Percentiles rank a stretch among this genome's conserved stretches.
phyloP scores from a whole-genome alignment of 108 stramenopile species.

The Nitzschia putrida region DNA sequence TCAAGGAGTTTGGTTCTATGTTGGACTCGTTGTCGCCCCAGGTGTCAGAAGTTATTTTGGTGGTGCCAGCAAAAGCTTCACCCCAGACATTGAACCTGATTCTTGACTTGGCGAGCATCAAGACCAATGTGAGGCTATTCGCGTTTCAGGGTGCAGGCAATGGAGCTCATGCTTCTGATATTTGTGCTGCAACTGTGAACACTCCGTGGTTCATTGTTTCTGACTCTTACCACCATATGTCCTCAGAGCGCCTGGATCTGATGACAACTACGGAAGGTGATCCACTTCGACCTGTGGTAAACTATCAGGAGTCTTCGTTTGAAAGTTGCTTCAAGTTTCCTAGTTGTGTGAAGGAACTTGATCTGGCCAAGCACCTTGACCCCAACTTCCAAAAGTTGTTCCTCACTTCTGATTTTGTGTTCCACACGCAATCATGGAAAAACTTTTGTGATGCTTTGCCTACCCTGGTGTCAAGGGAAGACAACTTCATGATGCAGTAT shows the following conservation, averaged over 20 bases:
- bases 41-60: constrained; percentile 57
- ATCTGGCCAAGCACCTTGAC: constrained; percentile 43
- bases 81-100: constrained; percentile 35
- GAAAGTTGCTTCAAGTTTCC: constrained; percentile 63
- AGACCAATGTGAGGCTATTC: neutral
- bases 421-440: constrained; percentile 52
- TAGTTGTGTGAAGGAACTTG: constrained; percentile 53
- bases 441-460: constrained; percentile 39
- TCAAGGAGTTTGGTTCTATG: constrained; percentile 43
- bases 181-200: constrained; percentile 60
- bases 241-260: constrained; percentile 48
- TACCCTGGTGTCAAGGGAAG: neutral
- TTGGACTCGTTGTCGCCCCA: constrained; percentile 65
- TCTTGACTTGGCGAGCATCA: constrained; percentile 48
- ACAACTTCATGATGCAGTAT: neutral
- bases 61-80: constrained; percentile 48
- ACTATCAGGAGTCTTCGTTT: constrained; percentile 55
- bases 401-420: constrained; percentile 53
- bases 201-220: constrained; percentile 76
- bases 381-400: constrained; percentile 46
- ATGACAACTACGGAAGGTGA: constrained; percentile 54
- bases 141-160: neutral
- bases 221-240: constrained; percentile 63
- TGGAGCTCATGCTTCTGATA: constrained; percentile 58
- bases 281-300: constrained; percentile 56